Conservation (phyloP, 2,329 filamentous ascomycete species). For the Nothophaeocryptopus gaeumannii region DNA sequence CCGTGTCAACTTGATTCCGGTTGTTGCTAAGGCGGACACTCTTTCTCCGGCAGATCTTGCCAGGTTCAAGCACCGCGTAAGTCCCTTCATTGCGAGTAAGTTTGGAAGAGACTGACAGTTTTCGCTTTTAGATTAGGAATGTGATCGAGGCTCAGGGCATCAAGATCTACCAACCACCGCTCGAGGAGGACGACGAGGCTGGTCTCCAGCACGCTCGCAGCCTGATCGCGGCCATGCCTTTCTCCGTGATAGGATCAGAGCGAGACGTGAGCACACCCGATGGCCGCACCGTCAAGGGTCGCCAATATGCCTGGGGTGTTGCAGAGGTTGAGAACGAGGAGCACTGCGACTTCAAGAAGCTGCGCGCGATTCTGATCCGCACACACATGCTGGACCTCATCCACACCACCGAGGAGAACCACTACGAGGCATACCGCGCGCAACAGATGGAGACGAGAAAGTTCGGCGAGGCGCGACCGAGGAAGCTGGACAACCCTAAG, state of each 20-base stretch:
- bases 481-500: slow-evolving; percentile 99
- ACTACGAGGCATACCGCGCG: slow-evolving; percentile 98
- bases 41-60: slow-evolving; percentile 87
- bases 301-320: slow-evolving; percentile 98
- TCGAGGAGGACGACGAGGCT: slow-evolving; percentile 97
- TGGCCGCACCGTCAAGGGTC: slow-evolving; percentile 95
- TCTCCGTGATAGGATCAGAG: slow-evolving; percentile 97
- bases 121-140: slow-evolving; percentile 69
- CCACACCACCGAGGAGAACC: slow-evolving; percentile 97
- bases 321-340: slow-evolving; percentile 99
- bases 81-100: slow-evolving; percentile 36
- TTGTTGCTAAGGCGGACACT: slow-evolving; percentile 98
- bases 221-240: slow-evolving; percentile 95
- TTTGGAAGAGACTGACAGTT: slow-evolving; percentile 29
- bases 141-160: slow-evolving; percentile 98
- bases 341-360: slow-evolving; percentile 99
- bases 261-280: slow-evolving; percentile 98
- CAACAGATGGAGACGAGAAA: slow-evolving; percentile 99
- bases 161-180: slow-evolving; percentile 97
- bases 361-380: slow-evolving; percentile 96
- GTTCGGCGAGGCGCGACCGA: slow-evolving; percentile 93
- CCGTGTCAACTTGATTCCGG: slow-evolving; percentile 95
- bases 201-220: slow-evolving; percentile 91
- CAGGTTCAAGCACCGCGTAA: slow-evolving; percentile 92
- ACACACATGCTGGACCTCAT: slow-evolving; percentile 97